phyloP scores from a whole-genome alignment of 345 rosid species.

The Alliaria petiolata region DNA sequence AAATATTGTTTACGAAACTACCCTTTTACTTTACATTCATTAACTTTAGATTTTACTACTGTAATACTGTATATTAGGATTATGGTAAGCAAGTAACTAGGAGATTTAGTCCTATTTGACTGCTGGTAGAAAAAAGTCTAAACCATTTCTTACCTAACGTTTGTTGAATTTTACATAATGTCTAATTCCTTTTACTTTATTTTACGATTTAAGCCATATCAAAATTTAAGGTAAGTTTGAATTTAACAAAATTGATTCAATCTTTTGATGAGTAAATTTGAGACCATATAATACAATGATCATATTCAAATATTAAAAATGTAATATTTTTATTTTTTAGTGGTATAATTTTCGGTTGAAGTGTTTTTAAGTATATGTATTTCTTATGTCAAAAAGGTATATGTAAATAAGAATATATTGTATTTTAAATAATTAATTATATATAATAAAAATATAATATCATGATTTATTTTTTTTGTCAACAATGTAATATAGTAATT shows the following conservation, averaged over 20 bases:
- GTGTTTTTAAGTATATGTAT: neutral
- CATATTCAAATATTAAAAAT: neutral
- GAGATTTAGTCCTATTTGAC: slow-evolving; percentile 6
- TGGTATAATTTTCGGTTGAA: neutral
- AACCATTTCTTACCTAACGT: slow-evolving; percentile 3
- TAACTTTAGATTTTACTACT: neutral
- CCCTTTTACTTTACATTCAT: neutral
- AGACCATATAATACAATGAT: neutral
- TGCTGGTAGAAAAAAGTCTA: neutral
- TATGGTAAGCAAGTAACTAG: neutral
- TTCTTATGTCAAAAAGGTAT: too few relatives aligned
- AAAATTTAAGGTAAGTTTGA: neutral
- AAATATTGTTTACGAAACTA: neutral
- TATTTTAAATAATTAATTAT: neutral
- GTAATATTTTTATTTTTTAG: too few relatives aligned
- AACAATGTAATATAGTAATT: neutral
- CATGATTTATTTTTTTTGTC: too few relatives aligned
- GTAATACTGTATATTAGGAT: neutral
- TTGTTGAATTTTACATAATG: neutral
- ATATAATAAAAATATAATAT: neutral
- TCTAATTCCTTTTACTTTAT: neutral
- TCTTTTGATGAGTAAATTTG: neutral
- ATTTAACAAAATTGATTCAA: neutral
- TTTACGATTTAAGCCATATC: neutral
- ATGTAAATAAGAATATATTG: neutral